Conservation (phyloP, 75 land plant genomes). For the Ceratopteris richardii region DNA sequence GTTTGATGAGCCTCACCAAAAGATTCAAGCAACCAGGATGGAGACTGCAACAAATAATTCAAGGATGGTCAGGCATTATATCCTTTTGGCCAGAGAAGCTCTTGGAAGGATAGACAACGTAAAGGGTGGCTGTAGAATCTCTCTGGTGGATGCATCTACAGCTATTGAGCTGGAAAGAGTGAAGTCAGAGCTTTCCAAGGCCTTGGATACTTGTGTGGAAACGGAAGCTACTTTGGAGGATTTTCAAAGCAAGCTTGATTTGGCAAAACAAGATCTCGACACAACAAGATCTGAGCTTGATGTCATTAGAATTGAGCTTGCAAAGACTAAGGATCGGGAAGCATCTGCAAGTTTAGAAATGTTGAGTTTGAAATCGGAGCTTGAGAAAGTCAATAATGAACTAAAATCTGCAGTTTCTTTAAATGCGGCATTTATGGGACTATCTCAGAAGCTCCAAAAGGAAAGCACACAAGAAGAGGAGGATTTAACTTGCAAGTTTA, state of each 20-base stretch:
- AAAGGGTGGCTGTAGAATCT: conserved; percentile 16
- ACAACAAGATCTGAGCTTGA: too few species aligned
- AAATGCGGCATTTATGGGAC: conserved; percentile 32
- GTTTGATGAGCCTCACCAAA: conserved; percentile 19
- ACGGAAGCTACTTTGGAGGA: conserved; percentile 25
- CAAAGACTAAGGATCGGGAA: conserved; percentile 50
- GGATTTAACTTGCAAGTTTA: conserved; percentile 44
- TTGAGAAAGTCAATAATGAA: conserved; percentile 24
- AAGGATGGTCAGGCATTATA: conserved; percentile 24
- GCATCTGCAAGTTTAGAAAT: conserved; percentile 41
- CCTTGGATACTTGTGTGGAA: conserved; percentile 43
- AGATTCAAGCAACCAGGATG: conserved; percentile 19
- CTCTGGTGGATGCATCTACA: conserved; percentile 21
- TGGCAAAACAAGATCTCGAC: conserved; percentile 15
- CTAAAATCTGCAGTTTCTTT: conserved; percentile 1
- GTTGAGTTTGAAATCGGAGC: conserved; percentile 44
- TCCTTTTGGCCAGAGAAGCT: conserved; percentile 9
- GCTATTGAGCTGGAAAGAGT: conserved; percentile 44
- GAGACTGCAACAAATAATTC: conserved; percentile 13
- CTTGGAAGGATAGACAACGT: conserved; percentile 1
- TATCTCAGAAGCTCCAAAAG: conserved; percentile 36
- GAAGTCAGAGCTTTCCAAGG: conserved; percentile 41
- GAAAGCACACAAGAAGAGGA: conserved; percentile 39
- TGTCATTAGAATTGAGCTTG: conserved; percentile 42
- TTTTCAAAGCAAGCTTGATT: conserved; percentile 9